Base-by-base conservation (phyloP, 2,329 filamentous ascomycete genomes). In the Drechslerella coelobrocha region DNA sequence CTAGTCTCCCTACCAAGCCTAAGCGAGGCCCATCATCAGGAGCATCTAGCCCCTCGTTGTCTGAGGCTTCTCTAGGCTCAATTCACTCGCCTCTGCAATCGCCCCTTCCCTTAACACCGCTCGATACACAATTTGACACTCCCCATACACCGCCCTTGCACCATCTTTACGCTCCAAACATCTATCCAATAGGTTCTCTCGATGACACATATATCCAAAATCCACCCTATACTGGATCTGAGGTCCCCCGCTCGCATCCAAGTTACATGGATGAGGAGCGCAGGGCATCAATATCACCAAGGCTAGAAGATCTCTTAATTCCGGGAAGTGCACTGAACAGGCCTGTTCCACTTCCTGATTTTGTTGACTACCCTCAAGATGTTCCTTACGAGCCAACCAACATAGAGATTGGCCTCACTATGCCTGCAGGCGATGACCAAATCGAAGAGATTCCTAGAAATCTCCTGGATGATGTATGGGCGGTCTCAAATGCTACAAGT, bases 371-470 rank as follows among this genome's bases (percentile, higher is more conserved):
- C 34, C 14, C 59, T 8, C 59, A 56, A 7, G 47, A 52, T 48
- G 29, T 55, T 17, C 27, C 37, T 1, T 62, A 71, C 14, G 60
- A 60, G 34, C 57, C 57, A 5, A 65, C 48, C 4, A 54, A 48
- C 3, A 72, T 72, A 23, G 68, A 65, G 14, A 60, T 65, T 9
- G 55, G 60, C 37, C 72, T 61, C 48, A 19, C 19, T 23, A 65
- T 60, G 23, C 73, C 76, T 45, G 71, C 75, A 3, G 73, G 79
- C 47, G 80, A 82, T 14, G 82, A 84, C 26, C 82, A 83, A 41
- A 78, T 86, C 10, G 84, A 87, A 75, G 84, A 87, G 60, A 81
- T 87, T 45, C 78, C 83, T 19, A 80, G 83, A 37, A 60, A 57
- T 26, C 54, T 54, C 17, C 37, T 65, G 24, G 61, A 62, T 2